phyloP scores from a whole-genome alignment of 163 green algal species.

The Chlorella variabilis region DNA sequence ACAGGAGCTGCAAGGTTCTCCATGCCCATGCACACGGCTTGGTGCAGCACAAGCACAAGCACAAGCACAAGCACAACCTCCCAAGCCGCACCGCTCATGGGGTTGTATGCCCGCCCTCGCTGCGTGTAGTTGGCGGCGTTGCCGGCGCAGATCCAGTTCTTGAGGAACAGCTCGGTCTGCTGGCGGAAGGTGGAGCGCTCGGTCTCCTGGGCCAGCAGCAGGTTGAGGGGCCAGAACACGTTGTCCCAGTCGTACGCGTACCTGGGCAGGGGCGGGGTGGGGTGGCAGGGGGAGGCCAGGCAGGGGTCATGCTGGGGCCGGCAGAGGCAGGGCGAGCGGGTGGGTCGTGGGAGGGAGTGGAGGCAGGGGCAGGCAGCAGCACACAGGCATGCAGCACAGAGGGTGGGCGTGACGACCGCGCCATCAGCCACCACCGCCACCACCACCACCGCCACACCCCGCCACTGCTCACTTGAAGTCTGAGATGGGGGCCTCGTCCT shows the following conservation, averaged over 20 bases:
- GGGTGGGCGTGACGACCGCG: no score
- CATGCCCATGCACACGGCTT: no score
- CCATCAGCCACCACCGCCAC: not conserved
- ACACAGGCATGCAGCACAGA: not conserved
- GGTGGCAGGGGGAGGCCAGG: no score
- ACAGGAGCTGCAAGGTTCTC: no score
- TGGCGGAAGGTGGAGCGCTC: constrained; percentile 54
- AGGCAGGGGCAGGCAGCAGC: not conserved
- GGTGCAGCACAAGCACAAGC: not conserved
- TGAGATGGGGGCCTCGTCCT: constrained; percentile 38
- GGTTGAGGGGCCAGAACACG: constrained; percentile 62
- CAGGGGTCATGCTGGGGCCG: not conserved
- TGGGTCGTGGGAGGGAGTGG: no score
- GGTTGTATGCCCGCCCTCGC: constrained; percentile 64
- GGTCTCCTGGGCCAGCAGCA: constrained; percentile 68
- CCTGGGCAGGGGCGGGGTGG: constrained; percentile 8
- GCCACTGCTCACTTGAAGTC: constrained; percentile 39
- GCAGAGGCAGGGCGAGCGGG: not conserved
- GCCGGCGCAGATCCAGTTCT: constrained; percentile 63
- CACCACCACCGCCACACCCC: not conserved
- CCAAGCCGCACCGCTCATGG: constrained; percentile 34
- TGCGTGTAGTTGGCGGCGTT: constrained; percentile 63
- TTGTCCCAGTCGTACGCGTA: constrained; percentile 73
- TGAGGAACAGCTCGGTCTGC: constrained; percentile 54
- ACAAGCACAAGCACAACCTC: not conserved